Evolutionary conservation across 2,329 filamentous ascomycete genomes (phyloP).

Genomic region (Grosmannia serpens): DNA sequence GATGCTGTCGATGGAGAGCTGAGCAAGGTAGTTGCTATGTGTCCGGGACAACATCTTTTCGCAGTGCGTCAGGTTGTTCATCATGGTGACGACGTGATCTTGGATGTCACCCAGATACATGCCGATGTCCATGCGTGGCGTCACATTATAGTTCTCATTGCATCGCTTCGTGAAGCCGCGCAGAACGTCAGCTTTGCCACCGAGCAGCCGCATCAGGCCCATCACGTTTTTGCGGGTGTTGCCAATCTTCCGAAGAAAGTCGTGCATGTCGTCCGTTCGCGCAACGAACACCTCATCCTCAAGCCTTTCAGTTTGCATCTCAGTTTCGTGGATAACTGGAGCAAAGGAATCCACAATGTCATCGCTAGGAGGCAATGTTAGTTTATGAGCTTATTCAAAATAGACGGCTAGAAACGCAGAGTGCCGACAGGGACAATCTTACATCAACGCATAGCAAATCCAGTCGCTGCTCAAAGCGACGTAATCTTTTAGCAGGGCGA

Average conservation of each 20-base stretch:
- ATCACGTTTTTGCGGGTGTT: constrained; percentile 90
- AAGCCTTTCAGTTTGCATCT: constrained; percentile 80
- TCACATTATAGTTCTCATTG: constrained; percentile 94
- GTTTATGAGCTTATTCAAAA: constrained; percentile 2
- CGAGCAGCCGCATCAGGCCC: constrained; percentile 81
- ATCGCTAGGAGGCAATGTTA: constrained; percentile 44
- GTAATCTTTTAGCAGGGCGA: constrained; percentile 87
- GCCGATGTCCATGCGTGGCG: constrained; percentile 90
- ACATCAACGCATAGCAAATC: constrained; percentile 98
- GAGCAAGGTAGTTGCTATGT: constrained; percentile 92
- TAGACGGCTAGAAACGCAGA: neutral
- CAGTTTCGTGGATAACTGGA: constrained; percentile 76
- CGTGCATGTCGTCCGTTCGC: constrained; percentile 77
- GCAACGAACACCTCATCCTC: constrained; percentile 94
- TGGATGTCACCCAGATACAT: constrained; percentile 96
- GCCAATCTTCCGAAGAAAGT: constrained; percentile 79
- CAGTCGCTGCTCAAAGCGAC: constrained; percentile 91
- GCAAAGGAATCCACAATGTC: constrained; percentile 96
- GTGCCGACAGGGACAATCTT: constrained; percentile 22
- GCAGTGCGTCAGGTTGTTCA: constrained; percentile 88
- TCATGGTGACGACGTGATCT: constrained; percentile 99
- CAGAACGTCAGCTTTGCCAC: constrained; percentile 96
- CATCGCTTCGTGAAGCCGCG: constrained; percentile 96
- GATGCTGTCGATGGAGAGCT: constrained; percentile 85
- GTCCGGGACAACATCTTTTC: constrained; percentile 94